Conservation (phyloP, 164 flowering plant species). For the Annona cherimola region DNA sequence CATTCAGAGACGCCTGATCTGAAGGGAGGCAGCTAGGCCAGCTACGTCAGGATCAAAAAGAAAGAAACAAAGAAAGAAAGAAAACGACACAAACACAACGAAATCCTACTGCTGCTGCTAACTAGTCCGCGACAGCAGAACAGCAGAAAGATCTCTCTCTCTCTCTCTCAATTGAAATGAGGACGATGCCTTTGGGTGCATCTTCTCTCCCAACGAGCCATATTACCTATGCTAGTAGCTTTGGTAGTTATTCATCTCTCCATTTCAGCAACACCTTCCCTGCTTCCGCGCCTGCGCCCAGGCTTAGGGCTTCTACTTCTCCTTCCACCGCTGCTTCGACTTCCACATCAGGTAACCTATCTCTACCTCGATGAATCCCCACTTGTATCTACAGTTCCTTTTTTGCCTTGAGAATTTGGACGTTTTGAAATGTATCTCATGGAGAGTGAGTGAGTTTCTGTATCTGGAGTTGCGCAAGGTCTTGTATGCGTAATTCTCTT, state of each 20-base stretch:
- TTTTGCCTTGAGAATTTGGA: neutral
- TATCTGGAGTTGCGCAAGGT: too few relatives aligned
- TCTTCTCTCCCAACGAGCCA: slow-evolving; percentile 1
- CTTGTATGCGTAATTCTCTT: too few relatives aligned
- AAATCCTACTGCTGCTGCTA: too few relatives aligned
- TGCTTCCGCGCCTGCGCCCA: neutral
- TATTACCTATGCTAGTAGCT: too few relatives aligned
- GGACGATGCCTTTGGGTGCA: neutral
- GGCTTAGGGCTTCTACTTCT: neutral
- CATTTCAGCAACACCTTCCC: slow-evolving; percentile 1
- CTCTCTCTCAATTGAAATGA: neutral
- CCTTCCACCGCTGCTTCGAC: neutral
- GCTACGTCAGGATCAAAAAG: neutral
- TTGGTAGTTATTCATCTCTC: neutral
- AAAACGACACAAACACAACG: too few relatives aligned
- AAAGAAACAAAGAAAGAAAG: too few relatives aligned
- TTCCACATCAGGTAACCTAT: slow-evolving; percentile 7
- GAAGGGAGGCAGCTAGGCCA: too few relatives aligned
- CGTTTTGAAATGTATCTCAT: too few relatives aligned
- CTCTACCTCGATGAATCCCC: neutral
- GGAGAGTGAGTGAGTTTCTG: too few relatives aligned
- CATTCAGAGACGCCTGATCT: too few relatives aligned
- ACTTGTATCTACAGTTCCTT: neutral
- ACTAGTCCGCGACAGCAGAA: neutral
- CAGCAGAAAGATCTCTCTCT: neutral